Base-by-base conservation (phyloP, 129 eudicot genomes). In the Chrysanthemum seticuspe region DNA sequence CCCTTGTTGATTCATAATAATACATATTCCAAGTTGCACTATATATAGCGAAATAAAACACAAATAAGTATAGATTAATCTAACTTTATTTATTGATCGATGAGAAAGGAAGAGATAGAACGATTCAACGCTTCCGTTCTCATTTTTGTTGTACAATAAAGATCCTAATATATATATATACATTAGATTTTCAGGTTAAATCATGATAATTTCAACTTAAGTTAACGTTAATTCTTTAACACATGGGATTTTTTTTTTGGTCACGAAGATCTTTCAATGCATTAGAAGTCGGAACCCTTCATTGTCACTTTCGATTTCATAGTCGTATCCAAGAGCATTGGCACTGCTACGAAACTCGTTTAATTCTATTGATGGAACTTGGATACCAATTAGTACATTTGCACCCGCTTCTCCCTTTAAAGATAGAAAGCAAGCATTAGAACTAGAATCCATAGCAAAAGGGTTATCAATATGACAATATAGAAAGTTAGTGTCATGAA, bases 331-430 rank as follows among this genome's bases (percentile, higher is more conserved):
- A 71, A 92, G 94, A 81, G 51, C 73, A 49, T 82, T 83, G 10
- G 96, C 98, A 58, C 83, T 82, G 10, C 23, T 54, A 10, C 57
- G 75, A 58, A 89, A 92, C 85, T 85, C 95, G 18, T 74, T 78
- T 73, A 87, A 78, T 81, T 92, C 87, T 0, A 53, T 53, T 0
- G 27, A n/a, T 34, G 89, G 68, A 13, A 92, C 87, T 83, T 89
- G 98, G 71, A 92, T 87, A 36, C 96, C 89, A 16, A 89, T 90
- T 67, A 92, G 70, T 67, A 92, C 95, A 78, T 92, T 89, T 6
- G 96, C 98, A 70, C 96, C 95, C 0, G 87, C 40, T 74, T 87
- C 91, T 77, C 97, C 97, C 97, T 91, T 23, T 53, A 52, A 52
- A 21, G n/a, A 74, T 16, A 21, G 21, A 66, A 67, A 68, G 19